Evolutionary conservation across 345 rosid genomes (phyloP), one percentile per base, ranked within the genome.

Genomic region (Lagerstroemia speciosa): DNA sequence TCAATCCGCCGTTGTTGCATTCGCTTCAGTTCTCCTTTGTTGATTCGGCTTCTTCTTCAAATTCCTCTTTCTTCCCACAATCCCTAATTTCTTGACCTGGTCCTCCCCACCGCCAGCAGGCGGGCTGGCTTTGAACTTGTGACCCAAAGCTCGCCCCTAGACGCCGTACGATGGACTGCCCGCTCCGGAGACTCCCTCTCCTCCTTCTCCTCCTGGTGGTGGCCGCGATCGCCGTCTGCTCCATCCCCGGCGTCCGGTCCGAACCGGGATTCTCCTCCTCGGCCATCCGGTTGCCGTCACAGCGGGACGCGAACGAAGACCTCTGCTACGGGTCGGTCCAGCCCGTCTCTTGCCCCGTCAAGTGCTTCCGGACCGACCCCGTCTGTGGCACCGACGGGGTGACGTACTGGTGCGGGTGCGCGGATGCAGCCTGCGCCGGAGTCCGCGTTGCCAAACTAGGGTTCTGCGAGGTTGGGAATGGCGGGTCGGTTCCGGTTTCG

Each of bases 381-480:
- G 98, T 92, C 26, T 94, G 99, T 48, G 98, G 98, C 11, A 86
- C 74, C 32, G 83, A 91, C 72, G 89, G 96, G 36, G 87, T 87
- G 68, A 94, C 97, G 50, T 94, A 94, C 76, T 94, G 99, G 99
- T 94, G 99, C 69, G 99, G 99, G 36, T 89, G 99, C 71, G 70
- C 83, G 7, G 93, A 94, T 58, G 99, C 99, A 9, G 65, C 68
- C 50, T 94, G 99, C 34, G 78, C 80, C 6, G 93, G 96, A 2
- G 83, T 79, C 75, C 60, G 75, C 26, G 98, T 89, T 5, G 82
- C 81, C 1, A 91, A 89, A 75, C 67, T 67, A 52, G 98, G 98
- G 26, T 85, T 80, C 74, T 94, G 99, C 58, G 95, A 88, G 72
- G 71, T 86, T 27, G 93, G 90, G 48, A 91, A 75, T 40, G 89